Conservation (phyloP, 495 filamentous ascomycete species). For the Neurospora tetrasperma region DNA sequence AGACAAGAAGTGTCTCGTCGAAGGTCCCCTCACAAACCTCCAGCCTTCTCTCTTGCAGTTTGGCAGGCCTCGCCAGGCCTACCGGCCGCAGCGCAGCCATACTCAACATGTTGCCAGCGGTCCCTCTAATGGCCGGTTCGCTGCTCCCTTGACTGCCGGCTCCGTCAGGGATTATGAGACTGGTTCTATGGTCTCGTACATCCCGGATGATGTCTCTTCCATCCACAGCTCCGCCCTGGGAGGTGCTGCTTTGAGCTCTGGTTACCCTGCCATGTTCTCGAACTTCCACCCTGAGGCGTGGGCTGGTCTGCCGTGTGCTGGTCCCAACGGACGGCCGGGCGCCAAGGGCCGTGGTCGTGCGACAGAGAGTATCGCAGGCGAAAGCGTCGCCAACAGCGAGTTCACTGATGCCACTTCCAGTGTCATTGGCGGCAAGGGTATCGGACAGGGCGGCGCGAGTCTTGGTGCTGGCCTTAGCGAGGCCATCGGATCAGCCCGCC, state of each 20-base stretch:
- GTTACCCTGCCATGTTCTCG: conserved; percentile 92
- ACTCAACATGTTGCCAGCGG: conserved; percentile 59
- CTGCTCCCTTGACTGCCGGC: conserved; percentile 35
- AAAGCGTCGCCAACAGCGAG: conserved; percentile 82
- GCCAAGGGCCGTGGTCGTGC: conserved; percentile 49
- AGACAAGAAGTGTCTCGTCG: conserved; percentile 89
- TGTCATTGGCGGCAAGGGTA: conserved; percentile 62
- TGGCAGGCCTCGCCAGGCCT: conserved; percentile 82
- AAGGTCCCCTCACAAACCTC: conserved; percentile 91
- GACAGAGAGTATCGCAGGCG: conserved; percentile 73
- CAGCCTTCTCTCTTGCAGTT: conserved; percentile 94
- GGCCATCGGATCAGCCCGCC: conserved; percentile 35
- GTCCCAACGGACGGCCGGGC: conserved; percentile 42
- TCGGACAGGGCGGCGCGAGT: conserved; percentile 63
- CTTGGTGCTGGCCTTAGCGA: conserved; percentile 70
- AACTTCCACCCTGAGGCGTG: conserved; percentile 79
- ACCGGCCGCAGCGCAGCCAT: conserved; percentile 68
- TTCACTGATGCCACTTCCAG: conserved; percentile 69
- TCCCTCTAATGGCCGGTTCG: conserved; percentile 44
- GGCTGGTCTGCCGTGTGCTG: conserved; percentile 66
- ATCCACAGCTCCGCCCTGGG: conserved; percentile 88
- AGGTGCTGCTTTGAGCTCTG: conserved; percentile 64
- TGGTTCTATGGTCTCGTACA: conserved; percentile 82
- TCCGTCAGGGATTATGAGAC: conserved; percentile 67
- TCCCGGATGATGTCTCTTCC: conserved; percentile 93